Evolutionary conservation across 83 land plant genomes (phyloP).

Genomic region (Thuja plicata): DNA sequence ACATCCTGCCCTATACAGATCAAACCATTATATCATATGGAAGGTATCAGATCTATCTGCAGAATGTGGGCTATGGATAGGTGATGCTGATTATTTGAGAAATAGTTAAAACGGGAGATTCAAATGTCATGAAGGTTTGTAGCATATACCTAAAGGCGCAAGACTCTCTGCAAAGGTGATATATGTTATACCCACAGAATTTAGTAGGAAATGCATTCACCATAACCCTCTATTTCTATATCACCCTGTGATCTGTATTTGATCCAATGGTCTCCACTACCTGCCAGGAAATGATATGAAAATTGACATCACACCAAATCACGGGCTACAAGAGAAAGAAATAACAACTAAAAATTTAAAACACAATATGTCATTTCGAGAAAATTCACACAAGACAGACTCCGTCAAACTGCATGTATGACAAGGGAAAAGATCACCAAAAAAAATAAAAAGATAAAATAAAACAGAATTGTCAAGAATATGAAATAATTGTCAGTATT

Average conservation of each 20-base stretch:
- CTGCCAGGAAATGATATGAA: slow-evolving; percentile 5
- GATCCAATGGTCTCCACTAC: not conserved
- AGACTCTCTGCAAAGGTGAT: not conserved
- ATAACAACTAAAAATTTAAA: not conserved
- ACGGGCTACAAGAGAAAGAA: not conserved
- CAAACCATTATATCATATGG: not conserved
- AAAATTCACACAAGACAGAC: not conserved
- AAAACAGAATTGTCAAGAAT: not conserved
- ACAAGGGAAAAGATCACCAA: not conserved
- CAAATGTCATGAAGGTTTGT: not conserved
- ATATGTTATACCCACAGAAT: not conserved
- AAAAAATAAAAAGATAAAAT: too few species aligned
- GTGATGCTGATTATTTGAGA: not conserved
- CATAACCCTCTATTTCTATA: not conserved
- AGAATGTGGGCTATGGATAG: not conserved
- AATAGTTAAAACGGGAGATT: not conserved
- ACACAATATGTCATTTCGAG: not conserved
- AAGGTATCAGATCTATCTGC: not conserved
- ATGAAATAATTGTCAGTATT: not conserved
- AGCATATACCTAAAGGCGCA: not conserved
- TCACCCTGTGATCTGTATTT: not conserved
- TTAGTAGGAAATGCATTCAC: not conserved
- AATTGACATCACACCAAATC: not conserved
- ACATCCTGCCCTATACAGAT: not conserved
- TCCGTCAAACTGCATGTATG: not conserved